Conservation (phyloP, 192 early-diverging fungal species). For the Bifiguratus adelaidae region DNA sequence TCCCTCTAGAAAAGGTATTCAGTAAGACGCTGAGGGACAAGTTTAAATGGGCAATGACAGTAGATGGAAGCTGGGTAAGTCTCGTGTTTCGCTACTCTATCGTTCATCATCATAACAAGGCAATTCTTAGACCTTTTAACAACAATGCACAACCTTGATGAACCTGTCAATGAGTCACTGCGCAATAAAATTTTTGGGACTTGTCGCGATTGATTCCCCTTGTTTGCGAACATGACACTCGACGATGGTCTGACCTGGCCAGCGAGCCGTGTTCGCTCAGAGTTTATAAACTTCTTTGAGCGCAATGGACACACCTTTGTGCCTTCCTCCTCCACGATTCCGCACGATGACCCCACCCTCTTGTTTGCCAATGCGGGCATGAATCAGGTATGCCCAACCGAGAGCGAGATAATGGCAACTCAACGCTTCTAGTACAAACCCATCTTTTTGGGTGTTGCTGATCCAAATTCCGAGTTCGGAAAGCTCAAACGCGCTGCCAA, state of each 20-base stretch:
- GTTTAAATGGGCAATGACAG: conserved; percentile 91
- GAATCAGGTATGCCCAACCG: conserved; percentile 62
- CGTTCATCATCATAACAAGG: too few relatives aligned
- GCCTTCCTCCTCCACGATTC: conserved; percentile 86
- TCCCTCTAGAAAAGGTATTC: conserved; percentile 91
- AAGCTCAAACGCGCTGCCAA: conserved; percentile 89
- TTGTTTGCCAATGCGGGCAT: conserved; percentile 96
- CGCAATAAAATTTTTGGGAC: too few relatives aligned
- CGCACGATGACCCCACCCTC: conserved; percentile 92
- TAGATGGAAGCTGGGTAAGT: conserved; percentile 53
- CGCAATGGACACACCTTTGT: conserved; percentile 62
- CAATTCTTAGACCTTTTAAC: too few relatives aligned
- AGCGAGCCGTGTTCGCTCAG: conserved; percentile 65
- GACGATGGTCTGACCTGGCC: too few relatives aligned
- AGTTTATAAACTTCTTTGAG: conserved; percentile 85
- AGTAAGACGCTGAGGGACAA: conserved; percentile 84
- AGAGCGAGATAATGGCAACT: not conserved
- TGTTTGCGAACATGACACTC: too few relatives aligned
- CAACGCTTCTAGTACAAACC: conserved; percentile 69
- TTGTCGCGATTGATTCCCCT: too few relatives aligned
- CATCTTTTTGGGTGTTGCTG: conserved; percentile 91
- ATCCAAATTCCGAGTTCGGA: conserved; percentile 85
- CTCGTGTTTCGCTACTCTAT: too few relatives aligned
- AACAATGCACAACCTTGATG: too few relatives aligned
- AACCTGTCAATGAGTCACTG: too few relatives aligned